Evolutionary conservation across 306 rosid species (phyloP).

Genomic region (Sicyos edulis): DNA sequence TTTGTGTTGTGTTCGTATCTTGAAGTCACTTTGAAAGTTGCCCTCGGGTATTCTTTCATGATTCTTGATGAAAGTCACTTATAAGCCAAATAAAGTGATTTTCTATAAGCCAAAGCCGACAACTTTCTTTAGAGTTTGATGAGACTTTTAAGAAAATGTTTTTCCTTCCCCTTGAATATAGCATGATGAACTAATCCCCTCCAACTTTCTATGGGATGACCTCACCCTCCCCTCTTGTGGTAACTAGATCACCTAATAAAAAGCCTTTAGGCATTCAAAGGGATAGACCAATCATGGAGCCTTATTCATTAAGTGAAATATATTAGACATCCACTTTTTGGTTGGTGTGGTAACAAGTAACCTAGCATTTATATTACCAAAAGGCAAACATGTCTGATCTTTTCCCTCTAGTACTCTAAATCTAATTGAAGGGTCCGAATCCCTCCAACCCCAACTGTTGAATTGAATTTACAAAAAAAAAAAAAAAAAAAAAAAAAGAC

Average conservation of each 20-base stretch:
- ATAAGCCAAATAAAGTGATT: neutral
- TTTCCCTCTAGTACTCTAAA: neutral
- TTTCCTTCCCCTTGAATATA: neutral
- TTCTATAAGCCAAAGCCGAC: neutral
- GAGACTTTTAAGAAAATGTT: neutral
- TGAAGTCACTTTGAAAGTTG: no score
- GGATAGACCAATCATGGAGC: slow-evolving; percentile 19
- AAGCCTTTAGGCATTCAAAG: neutral
- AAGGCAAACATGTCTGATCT: neutral
- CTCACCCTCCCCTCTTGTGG: neutral
- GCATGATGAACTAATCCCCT: neutral
- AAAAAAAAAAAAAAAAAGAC: neutral
- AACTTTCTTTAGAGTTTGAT: neutral
- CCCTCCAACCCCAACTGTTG: no score
- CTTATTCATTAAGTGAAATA: slow-evolving; percentile 22
- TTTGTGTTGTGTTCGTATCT: no score
- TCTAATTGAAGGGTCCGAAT: neutral
- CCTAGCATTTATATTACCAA: neutral
- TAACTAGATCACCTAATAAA: neutral
- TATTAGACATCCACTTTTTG: slow-evolving; percentile 16
- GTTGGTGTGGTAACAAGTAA: slow-evolving; percentile 14
- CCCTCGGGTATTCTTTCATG: neutral
- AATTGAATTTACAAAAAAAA: neutral
- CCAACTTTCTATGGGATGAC: neutral
- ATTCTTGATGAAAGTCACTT: neutral